Conservation (phyloP, 2,329 filamentous ascomycete species). For the Fusarium mundagurra region DNA sequence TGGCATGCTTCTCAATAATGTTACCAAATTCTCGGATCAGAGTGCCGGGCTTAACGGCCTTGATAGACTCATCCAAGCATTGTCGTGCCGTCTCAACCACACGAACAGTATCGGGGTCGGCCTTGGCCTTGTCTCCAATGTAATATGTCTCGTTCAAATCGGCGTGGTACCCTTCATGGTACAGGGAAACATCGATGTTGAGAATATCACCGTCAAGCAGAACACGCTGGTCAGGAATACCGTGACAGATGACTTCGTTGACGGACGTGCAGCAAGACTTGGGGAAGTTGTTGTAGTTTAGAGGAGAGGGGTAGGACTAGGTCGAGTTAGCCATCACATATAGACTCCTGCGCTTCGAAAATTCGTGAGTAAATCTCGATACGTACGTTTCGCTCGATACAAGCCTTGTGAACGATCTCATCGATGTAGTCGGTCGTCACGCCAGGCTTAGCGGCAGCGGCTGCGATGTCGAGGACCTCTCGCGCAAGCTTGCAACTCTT, state of each 20-base stretch:
- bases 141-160: conserved; percentile 99
- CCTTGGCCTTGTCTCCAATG: conserved; percentile 85
- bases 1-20: conserved; percentile 94
- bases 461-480: conserved; percentile 93
- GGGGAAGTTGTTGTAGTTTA: conserved; percentile 96
- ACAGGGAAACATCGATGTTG: conserved; percentile 95
- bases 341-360: background rate
- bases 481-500: conserved; percentile 88
- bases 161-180: conserved; percentile 93
- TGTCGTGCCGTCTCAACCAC: conserved; percentile 92
- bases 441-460: conserved; percentile 84
- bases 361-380: background rate
- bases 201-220: conserved; percentile 94
- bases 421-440: conserved; percentile 97
- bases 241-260: conserved; percentile 99
- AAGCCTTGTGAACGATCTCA: conserved; percentile 93
- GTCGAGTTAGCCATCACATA: background rate
- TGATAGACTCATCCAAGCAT: conserved; percentile 90
- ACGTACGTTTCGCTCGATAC: conserved; percentile 88
- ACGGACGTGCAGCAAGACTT: conserved; percentile 97
- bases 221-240: conserved; percentile 90
- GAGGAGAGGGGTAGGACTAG: conserved; percentile 91
- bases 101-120: conserved; percentile 85
- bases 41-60: conserved; percentile 90
- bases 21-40: conserved; percentile 94